Evolutionary conservation across 495 filamentous ascomycete species (phyloP).

Genomic region (Aspergillus wentii): DNA sequence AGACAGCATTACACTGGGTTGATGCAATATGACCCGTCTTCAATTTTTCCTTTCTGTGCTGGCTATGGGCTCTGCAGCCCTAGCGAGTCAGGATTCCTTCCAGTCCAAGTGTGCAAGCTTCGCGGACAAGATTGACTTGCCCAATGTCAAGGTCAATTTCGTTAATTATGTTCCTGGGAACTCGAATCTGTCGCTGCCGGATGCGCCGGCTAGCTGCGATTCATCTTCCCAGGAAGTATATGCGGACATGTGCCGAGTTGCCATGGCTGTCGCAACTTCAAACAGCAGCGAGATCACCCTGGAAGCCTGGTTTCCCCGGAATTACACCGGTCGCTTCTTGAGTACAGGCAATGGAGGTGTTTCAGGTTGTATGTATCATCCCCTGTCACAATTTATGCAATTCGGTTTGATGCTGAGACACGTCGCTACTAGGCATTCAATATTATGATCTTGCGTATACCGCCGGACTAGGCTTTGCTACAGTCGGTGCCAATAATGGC

Average conservation of each 20-base stretch:
- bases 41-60: slow-evolving; percentile 14
- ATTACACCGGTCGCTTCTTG: slow-evolving; percentile 48
- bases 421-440: slow-evolving; percentile 33
- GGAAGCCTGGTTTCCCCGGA: slow-evolving; percentile 54
- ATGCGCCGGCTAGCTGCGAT: slow-evolving; percentile 40
- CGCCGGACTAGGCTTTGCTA: slow-evolving; percentile 46
- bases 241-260: slow-evolving; percentile 51
- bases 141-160: slow-evolving; percentile 33
- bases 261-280: slow-evolving; percentile 51
- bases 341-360: slow-evolving; percentile 55
- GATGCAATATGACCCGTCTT: slow-evolving; percentile 9
- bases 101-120: slow-evolving; percentile 26
- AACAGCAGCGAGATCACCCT: slow-evolving; percentile 47
- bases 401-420: slow-evolving; percentile 2
- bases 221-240: slow-evolving; percentile 35
- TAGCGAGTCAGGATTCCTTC: slow-evolving; percentile 27
- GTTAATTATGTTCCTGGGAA: slow-evolving; percentile 39
- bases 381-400: background rate
- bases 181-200: slow-evolving; percentile 43
- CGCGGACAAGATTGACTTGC: slow-evolving; percentile 26
- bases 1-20: no score
- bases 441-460: slow-evolving; percentile 42
- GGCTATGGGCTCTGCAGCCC: slow-evolving; percentile 17
- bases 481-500: slow-evolving; percentile 53
- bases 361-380: slow-evolving; percentile 42